phyloP scores from a whole-genome alignment of 2,329 filamentous ascomycete genomes.

The Calcarisporium arbuscula region DNA sequence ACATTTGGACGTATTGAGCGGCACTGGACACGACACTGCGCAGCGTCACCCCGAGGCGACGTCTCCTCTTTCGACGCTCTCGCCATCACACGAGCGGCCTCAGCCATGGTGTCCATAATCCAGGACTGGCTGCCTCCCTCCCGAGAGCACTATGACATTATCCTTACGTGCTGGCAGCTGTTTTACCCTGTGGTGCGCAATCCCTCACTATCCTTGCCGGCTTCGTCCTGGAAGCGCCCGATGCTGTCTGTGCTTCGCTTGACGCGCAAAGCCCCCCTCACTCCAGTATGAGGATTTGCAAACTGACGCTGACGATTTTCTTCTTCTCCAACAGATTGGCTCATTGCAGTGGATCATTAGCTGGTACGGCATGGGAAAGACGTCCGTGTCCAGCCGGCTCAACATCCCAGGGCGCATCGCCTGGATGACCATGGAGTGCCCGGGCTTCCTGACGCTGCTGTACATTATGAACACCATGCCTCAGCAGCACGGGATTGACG shows the following conservation, averaged over 20 bases:
- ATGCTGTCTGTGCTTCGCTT: too few relatives aligned
- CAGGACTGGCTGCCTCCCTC: constrained; percentile 52
- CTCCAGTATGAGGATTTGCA: too few relatives aligned
- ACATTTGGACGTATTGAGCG: too few relatives aligned
- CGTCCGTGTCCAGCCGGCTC: constrained; percentile 63
- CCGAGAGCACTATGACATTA: constrained; percentile 48
- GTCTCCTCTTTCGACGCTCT: too few relatives aligned
- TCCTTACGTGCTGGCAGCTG: constrained; percentile 47
- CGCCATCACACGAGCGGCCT: too few relatives aligned
- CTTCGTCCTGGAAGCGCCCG: too few relatives aligned
- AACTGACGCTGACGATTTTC: too few relatives aligned
- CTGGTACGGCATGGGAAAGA: constrained; percentile 92
- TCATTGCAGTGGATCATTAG: constrained; percentile 67
- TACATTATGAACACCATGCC: constrained; percentile 73
- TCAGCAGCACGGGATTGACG: constrained; percentile 44
- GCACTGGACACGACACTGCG: too few relatives aligned
- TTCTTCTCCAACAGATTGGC: constrained; percentile 61
- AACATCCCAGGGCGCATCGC: constrained; percentile 86
- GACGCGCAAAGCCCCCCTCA: constrained; percentile 3
- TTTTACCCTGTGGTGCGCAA: constrained; percentile 42
- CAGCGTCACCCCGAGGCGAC: too few relatives aligned
- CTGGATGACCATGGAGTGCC: constrained; percentile 84
- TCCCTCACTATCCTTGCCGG: neutral
- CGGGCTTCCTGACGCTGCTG: constrained; percentile 68
- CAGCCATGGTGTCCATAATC: constrained; percentile 40